Evolutionary conservation across 1,139 yeast genomes (phyloP), one percentile per base, ranked within the genome.

Genomic region (Pichia terricola): DNA sequence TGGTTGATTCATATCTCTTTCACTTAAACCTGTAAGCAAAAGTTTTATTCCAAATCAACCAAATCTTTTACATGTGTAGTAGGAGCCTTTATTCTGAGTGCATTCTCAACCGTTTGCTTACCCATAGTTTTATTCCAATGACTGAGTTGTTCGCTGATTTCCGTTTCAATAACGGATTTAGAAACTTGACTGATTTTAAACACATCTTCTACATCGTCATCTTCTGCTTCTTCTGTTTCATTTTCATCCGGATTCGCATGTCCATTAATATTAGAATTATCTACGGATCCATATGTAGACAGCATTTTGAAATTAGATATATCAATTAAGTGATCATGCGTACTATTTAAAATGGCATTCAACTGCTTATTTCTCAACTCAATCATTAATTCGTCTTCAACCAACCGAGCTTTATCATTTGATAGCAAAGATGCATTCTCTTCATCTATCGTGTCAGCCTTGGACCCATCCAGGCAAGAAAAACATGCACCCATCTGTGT

Each of bases 301-400:
- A n/a, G n/a, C n/a, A n/a, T n/a, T n/a, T n/a, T n/a, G n/a, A 46
- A 35, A 6, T 40, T 42, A 6, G 44, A 22, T 28, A 57, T 45
- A 44, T 58, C 61, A n/a, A 58, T 52, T 26, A 59, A 42, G 40
- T 59, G 56, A 26, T 60, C 65, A 43, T 59, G 58, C 5, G 64
- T 59, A 11, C 60, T 52, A 39, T 58, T 58, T 11, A 61, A 47
- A 28, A 60, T 60, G 34, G 52, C 53, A 40, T 57, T 56, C 39
- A 60, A 46, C 39, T 59, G 61, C 37, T 52, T 56, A 37, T 60
- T 57, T 35, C 64, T 49, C 10, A 50, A 47, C 43, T 59, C 62
- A 27, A 47, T 43, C 8, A 49, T 43, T n/a, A 55, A 46, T 34
- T 54, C 57, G 38, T 53, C 49, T 26, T 54, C 55, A 6, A 47